phyloP scores from a whole-genome alignment of 2,329 filamentous ascomycete species.

The Colletotrichum trifolii region DNA sequence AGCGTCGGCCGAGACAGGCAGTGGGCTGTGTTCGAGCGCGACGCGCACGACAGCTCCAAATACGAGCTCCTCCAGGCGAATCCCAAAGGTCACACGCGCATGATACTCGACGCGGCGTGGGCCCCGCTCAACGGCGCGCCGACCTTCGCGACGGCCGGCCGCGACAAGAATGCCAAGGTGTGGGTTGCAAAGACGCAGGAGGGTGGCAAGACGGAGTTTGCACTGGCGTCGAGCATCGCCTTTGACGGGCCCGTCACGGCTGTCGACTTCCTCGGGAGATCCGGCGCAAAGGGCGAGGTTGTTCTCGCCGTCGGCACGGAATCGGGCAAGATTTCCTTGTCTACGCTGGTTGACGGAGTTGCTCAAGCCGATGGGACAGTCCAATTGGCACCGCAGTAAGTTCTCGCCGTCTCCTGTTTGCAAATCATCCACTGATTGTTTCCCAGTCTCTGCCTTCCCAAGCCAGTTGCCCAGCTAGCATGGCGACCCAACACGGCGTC shows the following conservation, averaged over 20 bases:
- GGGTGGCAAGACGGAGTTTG: slow-evolving; percentile 54
- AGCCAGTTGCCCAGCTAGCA: slow-evolving; percentile 72
- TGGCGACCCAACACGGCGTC: slow-evolving; percentile 67
- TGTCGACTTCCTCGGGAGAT: slow-evolving; percentile 68
- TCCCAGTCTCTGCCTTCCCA: slow-evolving; percentile 67
- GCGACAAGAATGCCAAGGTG: slow-evolving; percentile 86
- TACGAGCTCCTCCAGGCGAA: slow-evolving; percentile 75
- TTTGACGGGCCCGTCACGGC: slow-evolving; percentile 74
- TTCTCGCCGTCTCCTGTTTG: slow-evolving; percentile 11
- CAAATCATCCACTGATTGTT: slow-evolving; percentile 33
- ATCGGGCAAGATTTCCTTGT: slow-evolving; percentile 58
- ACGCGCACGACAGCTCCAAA: slow-evolving; percentile 43
- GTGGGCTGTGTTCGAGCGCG: slow-evolving; percentile 83
- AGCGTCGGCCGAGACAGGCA: slow-evolving; percentile 93
- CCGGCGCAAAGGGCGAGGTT: slow-evolving; percentile 44
- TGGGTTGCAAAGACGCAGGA: slow-evolving; percentile 61
- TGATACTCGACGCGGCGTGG: slow-evolving; percentile 94
- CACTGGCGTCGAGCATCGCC: slow-evolving; percentile 63
- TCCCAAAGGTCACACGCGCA: slow-evolving; percentile 87
- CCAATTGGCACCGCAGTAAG: slow-evolving; percentile 53
- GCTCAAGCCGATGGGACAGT: slow-evolving; percentile 50
- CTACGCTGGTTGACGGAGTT: slow-evolving; percentile 52
- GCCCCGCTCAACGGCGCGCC: slow-evolving; percentile 62
- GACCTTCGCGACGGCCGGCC: slow-evolving; percentile 86
- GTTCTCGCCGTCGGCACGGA: slow-evolving; percentile 70